Conservation (phyloP, 2,329 filamentous ascomycete species). For the Cadophora sp. region DNA sequence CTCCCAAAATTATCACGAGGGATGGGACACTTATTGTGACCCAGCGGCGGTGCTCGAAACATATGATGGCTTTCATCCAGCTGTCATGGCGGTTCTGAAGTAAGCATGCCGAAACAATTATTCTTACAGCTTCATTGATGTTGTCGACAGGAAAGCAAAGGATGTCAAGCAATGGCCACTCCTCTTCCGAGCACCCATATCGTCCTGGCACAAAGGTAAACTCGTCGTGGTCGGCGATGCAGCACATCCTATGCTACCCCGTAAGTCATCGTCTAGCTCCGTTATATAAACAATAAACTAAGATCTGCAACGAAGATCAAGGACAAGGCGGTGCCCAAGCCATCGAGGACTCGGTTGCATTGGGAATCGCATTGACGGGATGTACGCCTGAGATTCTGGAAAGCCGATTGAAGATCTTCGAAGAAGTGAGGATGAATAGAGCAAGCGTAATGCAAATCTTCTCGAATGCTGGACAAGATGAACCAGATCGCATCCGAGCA, state of each 20-base stretch:
- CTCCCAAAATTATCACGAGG: conserved; percentile 35
- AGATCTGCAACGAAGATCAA: conserved; percentile 48
- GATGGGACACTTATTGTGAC: conserved; percentile 49
- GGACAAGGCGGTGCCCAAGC: conserved; percentile 68
- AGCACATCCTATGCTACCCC: conserved; percentile 72
- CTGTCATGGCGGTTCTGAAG: conserved; percentile 49
- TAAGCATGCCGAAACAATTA: conserved; percentile 45
- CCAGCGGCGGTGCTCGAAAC: conserved; percentile 47
- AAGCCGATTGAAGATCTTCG: conserved; percentile 62
- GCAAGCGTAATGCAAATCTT: conserved; percentile 61
- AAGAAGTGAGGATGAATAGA: conserved; percentile 62
- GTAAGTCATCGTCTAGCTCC: conserved; percentile 41
- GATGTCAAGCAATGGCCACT: conserved; percentile 48
- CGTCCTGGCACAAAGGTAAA: conserved; percentile 57
- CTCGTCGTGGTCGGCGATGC: conserved; percentile 69
- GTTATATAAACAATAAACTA: neutral
- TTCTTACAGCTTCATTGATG: neutral
- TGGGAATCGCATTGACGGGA: conserved; percentile 60
- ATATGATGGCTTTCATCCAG: conserved; percentile 52
- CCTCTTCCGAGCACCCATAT: conserved; percentile 54
- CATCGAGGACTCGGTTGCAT: conserved; percentile 69
- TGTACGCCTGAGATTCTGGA: conserved; percentile 51
- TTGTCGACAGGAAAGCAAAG: conserved; percentile 47
- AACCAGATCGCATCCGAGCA: conserved; percentile 40
- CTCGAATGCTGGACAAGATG: conserved; percentile 47